Evolutionary conservation across 306 rosid species (phyloP).

Genomic region (Cyamopsis tetragonoloba): DNA sequence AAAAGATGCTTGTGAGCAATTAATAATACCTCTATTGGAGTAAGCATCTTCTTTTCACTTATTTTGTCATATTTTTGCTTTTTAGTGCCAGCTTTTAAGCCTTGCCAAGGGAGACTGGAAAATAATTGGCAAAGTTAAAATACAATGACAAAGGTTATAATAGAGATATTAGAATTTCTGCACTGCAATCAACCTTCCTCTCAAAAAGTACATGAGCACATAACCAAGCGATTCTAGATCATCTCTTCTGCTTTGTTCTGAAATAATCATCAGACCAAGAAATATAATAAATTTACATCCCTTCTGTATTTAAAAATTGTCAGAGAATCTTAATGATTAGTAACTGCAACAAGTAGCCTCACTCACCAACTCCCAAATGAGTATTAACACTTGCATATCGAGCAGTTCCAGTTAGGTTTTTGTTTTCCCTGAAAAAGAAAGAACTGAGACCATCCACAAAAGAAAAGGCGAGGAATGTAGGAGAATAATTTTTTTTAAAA

Average conservation of each 20-base stretch:
- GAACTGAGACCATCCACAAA: neutral
- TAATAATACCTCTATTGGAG: conserved; percentile 79
- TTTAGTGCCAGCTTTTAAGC: conserved; percentile 89
- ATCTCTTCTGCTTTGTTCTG: conserved; percentile 99
- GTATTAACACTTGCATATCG: conserved; percentile 99
- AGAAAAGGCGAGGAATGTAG: conserved; percentile 1
- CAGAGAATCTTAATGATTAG: conserved; percentile 18
- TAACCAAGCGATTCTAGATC: conserved; percentile 98
- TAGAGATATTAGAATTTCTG: neutral
- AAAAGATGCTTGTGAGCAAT: conserved; percentile 21
- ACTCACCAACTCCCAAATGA: conserved; percentile 96
- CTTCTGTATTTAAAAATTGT: neutral
- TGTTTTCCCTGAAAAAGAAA: conserved; percentile 76
- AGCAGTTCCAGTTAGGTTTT: conserved; percentile 99
- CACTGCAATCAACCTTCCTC: conserved; percentile 76
- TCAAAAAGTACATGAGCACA: conserved; percentile 92
- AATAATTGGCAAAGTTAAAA: conserved; percentile 27
- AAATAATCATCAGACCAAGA: conserved; percentile 26
- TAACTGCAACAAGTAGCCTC: conserved; percentile 14
- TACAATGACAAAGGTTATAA: conserved; percentile 1
- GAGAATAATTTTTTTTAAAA: neutral
- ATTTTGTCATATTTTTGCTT: conserved; percentile 97
- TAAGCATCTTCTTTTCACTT: conserved; percentile 97
- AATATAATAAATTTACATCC: neutral
- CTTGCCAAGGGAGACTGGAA: conserved; percentile 99